Percentiles rank a stretch among this genome's conserved stretches.
Evolutionary conservation across 2,329 filamentous ascomycete species (phyloP).

Genomic region (Fusarium acutatum): DNA sequence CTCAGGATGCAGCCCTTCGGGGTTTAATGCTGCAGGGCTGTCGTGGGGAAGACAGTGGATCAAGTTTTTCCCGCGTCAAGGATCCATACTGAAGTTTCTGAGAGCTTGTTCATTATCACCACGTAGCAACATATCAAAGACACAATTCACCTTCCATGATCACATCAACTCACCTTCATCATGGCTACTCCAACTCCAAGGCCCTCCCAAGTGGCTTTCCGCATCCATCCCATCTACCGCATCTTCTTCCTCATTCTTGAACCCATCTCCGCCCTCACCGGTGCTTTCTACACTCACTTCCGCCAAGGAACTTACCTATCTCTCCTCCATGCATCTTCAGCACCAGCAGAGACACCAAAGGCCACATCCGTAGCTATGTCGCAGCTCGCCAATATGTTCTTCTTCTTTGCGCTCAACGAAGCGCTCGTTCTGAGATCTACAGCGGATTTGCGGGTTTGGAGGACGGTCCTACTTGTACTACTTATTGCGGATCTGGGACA

Average conservation of each 20-base stretch:
- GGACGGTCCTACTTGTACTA: slow-evolving; percentile 70
- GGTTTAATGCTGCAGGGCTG: neutral
- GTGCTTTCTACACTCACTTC: slow-evolving; percentile 62
- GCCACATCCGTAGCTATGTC: slow-evolving; percentile 73
- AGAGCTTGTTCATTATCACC: slow-evolving; percentile 5
- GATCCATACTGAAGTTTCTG: slow-evolving; percentile 20
- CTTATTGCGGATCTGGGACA: slow-evolving; percentile 82
- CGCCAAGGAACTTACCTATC: slow-evolving; percentile 66
- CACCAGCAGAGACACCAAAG: slow-evolving; percentile 56
- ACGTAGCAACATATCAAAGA: slow-evolving; percentile 1
- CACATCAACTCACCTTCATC: slow-evolving; percentile 2
- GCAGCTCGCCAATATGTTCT: slow-evolving; percentile 81
- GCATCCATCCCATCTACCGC: slow-evolving; percentile 69
- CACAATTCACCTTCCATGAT: neutral
- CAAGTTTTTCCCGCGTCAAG: slow-evolving; percentile 39
- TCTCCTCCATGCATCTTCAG: slow-evolving; percentile 67
- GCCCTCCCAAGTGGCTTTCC: slow-evolving; percentile 47
- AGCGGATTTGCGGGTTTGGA: slow-evolving; percentile 74
- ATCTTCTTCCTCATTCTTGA: slow-evolving; percentile 81
- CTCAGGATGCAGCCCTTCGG: neutral
- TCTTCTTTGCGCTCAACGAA: slow-evolving; percentile 81
- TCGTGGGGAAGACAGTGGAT: slow-evolving; percentile 34
- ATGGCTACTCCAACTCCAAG: slow-evolving; percentile 38
- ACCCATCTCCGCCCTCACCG: slow-evolving; percentile 61
- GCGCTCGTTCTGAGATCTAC: slow-evolving; percentile 77